Conservation (phyloP, 2,329 filamentous ascomycete species). For the Exophiala xenobiotica region DNA sequence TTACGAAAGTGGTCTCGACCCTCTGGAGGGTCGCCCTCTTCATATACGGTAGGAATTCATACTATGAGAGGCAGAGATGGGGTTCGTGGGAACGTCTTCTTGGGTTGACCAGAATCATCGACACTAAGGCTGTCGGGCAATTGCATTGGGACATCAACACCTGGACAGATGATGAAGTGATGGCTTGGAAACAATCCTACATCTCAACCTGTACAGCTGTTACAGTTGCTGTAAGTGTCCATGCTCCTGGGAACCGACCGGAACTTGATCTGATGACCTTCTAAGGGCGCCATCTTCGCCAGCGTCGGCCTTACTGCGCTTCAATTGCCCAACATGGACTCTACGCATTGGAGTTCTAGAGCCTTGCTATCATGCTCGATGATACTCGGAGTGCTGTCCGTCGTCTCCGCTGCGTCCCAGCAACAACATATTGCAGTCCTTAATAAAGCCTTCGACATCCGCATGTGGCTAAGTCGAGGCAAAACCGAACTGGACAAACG, state of each 20-base stretch:
- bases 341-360: conserved; percentile 14
- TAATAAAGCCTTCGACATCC: conserved; percentile 11
- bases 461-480: conserved; percentile 17
- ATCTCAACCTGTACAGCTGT: conserved; percentile 9
- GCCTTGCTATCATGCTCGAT: conserved; percentile 10
- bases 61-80: conserved; percentile 4
- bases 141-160: conserved; percentile 17
- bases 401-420: conserved; percentile 9
- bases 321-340: conserved; percentile 15
- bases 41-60: background rate
- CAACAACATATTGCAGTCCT: conserved; percentile 11
- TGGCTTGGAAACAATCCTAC: conserved; percentile 16
- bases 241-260: background rate
- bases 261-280: background rate
- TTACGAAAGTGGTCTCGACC: too few species aligned
- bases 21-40: too few species aligned
- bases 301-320: conserved; percentile 17
- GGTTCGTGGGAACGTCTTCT: conserved; percentile 4
- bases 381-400: conserved; percentile 14
- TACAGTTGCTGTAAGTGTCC: conserved; percentile 7
- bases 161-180: conserved; percentile 15
- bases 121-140: conserved; percentile 3
- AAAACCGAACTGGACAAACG: conserved; percentile 3
- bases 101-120: conserved; percentile 1
- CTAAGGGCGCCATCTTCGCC: conserved; percentile 17